phyloP scores from a whole-genome alignment of 768 basidiomycete genomes.

The Trametes punicea region DNA sequence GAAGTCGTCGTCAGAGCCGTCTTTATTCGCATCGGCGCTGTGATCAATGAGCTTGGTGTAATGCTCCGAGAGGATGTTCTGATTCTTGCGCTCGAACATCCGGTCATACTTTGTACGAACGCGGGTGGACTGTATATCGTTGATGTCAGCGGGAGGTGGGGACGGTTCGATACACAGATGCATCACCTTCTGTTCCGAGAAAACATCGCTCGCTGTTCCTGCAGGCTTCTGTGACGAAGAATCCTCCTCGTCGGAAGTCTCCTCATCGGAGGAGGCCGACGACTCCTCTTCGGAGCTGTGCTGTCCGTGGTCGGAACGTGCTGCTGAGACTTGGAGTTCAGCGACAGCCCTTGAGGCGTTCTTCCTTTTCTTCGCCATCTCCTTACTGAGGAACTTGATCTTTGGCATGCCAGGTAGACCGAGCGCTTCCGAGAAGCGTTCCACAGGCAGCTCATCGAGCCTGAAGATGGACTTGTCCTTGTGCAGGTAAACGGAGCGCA shows the following conservation, averaged over 20 bases:
- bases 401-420: slow-evolving; percentile 94
- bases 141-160: no score
- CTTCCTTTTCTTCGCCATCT: slow-evolving; percentile 72
- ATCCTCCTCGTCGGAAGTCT: slow-evolving; percentile 31
- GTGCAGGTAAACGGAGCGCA: slow-evolving; percentile 89
- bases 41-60: slow-evolving; percentile 86
- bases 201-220: slow-evolving; percentile 2
- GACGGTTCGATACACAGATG: neutral
- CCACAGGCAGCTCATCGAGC: slow-evolving; percentile 73
- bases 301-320: slow-evolving; percentile 27
- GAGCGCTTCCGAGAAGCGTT: slow-evolving; percentile 83
- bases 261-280: slow-evolving; percentile 16
- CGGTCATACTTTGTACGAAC: slow-evolving; percentile 94
- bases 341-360: slow-evolving; percentile 56
- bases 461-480: slow-evolving; percentile 95
- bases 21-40: slow-evolving; percentile 42
- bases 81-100: slow-evolving; percentile 97
- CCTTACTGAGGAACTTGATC: slow-evolving; percentile 79
- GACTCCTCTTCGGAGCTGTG: slow-evolving; percentile 27
- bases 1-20: slow-evolving; percentile 71
- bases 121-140: slow-evolving; percentile 28
- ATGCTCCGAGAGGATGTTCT: slow-evolving; percentile 86
- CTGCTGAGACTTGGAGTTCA: slow-evolving; percentile 26
- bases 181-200: slow-evolving; percentile 41
- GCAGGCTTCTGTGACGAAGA: neutral